A percentile compares a stretch with the other conserved stretches of the same genome.
phyloP scores from a whole-genome alignment of 306 rosid species.

The Acmispon strigosus region DNA sequence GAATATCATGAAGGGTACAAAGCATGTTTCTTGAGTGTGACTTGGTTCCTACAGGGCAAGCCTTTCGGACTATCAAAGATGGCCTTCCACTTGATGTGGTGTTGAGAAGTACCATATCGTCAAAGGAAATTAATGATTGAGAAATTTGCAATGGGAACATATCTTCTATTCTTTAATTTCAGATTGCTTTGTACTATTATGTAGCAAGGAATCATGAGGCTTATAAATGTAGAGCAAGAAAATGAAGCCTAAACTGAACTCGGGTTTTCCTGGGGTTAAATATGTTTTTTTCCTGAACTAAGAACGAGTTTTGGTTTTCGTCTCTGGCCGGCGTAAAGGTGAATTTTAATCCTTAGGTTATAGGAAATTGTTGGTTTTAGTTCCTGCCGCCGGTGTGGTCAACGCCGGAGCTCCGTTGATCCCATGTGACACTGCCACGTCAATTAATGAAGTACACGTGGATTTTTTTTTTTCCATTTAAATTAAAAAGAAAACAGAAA shows the following conservation, averaged over 20 bases:
- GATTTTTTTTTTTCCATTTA: too few relatives aligned
- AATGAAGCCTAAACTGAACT: constrained; percentile 6
- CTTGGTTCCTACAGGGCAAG: constrained; percentile 8
- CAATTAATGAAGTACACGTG: too few relatives aligned
- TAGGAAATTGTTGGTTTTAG: too few relatives aligned
- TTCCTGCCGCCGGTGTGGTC: too few relatives aligned
- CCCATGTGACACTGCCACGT: too few relatives aligned
- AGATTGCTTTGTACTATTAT: constrained; percentile 23
- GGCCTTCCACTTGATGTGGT: neutral
- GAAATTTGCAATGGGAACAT: constrained; percentile 15
- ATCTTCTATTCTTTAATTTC: constrained; percentile 14
- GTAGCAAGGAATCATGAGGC: constrained; percentile 11
- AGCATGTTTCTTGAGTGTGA: constrained; percentile 16
- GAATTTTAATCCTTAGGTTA: too few relatives aligned
- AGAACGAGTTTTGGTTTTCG: too few relatives aligned
- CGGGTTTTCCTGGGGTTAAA: too few relatives aligned
- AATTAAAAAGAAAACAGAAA: too few relatives aligned
- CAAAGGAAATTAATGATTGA: constrained; percentile 1
- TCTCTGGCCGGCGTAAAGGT: too few relatives aligned
- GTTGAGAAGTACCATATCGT: neutral
- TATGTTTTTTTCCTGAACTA: too few relatives aligned
- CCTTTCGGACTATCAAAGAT: neutral
- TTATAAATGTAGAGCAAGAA: constrained; percentile 9
- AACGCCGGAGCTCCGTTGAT: too few relatives aligned
- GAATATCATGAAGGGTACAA: constrained; percentile 8